Conservation (phyloP, 164 flowering plant genomes). For the Dillenia turbinata region DNA sequence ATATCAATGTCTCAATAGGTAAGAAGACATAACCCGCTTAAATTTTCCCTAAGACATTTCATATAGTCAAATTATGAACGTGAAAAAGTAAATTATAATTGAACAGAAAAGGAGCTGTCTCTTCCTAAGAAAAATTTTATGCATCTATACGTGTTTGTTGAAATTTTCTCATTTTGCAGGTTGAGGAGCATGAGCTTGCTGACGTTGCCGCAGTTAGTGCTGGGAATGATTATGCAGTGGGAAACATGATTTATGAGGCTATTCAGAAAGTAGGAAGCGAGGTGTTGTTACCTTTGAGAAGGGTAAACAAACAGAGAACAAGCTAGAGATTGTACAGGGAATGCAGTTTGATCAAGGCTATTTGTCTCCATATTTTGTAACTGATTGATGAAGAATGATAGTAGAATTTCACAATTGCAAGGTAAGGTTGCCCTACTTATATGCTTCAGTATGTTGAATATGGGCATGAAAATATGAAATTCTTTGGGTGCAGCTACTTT, state of each 20-base stretch:
- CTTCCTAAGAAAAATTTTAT: background rate
- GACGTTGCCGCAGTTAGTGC: conserved; percentile 93
- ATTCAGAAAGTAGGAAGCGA: conserved; percentile 57
- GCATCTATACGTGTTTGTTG: background rate
- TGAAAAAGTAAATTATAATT: background rate
- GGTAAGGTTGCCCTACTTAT: conserved; percentile 31
- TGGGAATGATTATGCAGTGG: conserved; percentile 79
- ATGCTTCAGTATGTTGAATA: conserved; percentile 3
- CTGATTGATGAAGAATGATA: conserved; percentile 53
- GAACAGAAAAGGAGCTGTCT: background rate
- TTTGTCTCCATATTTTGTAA: conserved; percentile 84
- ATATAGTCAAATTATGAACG: background rate
- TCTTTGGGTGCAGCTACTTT: conserved; percentile 67
- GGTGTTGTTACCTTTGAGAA: conserved; percentile 76
- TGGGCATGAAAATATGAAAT: conserved; percentile 12
- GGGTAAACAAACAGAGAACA: conserved; percentile 58
- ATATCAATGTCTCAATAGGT: conserved; percentile 85
- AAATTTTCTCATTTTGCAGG: conserved; percentile 36
- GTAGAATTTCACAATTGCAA: conserved; percentile 76
- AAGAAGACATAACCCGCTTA: conserved; percentile 3
- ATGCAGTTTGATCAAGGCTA: conserved; percentile 95
- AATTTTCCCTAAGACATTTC: background rate
- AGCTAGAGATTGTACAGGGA: conserved; percentile 67
- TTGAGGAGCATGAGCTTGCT: conserved; percentile 78
- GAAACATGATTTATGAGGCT: conserved; percentile 82